Base-by-base conservation (phyloP, 495 filamentous ascomycete species). In the Penicillium bovifimosum region DNA sequence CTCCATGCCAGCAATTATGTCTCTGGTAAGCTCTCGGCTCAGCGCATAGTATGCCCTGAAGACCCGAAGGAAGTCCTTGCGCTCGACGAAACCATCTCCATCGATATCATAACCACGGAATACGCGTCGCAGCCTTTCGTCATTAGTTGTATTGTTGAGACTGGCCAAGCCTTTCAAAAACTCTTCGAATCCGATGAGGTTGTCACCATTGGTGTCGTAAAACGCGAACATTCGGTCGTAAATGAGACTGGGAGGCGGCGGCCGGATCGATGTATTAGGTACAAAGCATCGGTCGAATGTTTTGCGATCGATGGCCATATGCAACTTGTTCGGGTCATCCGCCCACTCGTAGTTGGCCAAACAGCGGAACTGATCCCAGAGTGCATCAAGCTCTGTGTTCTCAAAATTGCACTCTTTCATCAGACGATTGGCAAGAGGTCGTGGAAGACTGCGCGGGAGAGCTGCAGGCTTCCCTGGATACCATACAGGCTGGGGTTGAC, bases 201-300 rank as follows among this genome's bases (percentile, higher is more conserved):
- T 88, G 60, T 97, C 88, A 29, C 81, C 76, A 61, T 97, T 89
- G 35, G 84, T 87, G 61, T 97, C 95, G 66, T 96, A 99, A 66
- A 96, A 96, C 29, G 86, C 81, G 70, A 99, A 99, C 80, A 95
- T 88, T 50, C 93, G 86, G 70, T 97, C 91, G 60, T 95, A 91
- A 38, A 97, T 87, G 3, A 96, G 76, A 67, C 92, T 96, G 5
- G 92, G 90, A 5, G 86, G 79, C 9, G 86, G 82, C 11, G 87
- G 85, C 28, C 85, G 78, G 52, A 81, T 79, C n/a, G 87, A 84
- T 3, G 83, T 86, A 33, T 86, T 86, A 1, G 91, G 92, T 2
- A 93, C 80, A 50, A 98, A 86, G 55, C 89, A 93, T 49, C 86
- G 84, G 61, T 95, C 87, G 69, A 98, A 97, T 0, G 88, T 93